Base-by-base conservation (phyloP, 306 rosid species). In the Sphenostylis stenocarpa region DNA sequence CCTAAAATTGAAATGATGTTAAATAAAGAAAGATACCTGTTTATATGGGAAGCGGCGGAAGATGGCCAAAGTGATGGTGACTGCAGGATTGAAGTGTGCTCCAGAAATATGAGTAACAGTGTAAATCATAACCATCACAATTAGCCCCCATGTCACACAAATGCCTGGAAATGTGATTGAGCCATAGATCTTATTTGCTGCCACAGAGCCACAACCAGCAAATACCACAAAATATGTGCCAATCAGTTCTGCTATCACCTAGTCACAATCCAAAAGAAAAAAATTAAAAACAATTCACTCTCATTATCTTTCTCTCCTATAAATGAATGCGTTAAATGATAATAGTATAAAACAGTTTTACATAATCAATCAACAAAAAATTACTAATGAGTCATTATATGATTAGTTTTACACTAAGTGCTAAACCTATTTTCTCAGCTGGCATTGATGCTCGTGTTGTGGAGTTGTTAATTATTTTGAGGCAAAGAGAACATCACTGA, bases 201-300 rank as follows among this genome's bases (percentile, higher is more conserved):
- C 78, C 6, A 53, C 73, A 29, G 86, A 1, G 23, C 92, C 26
- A 81, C 90, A 14, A 28, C 78, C 87, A 0, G 65, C 82, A 66
- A 88, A 90, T 21, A 90, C 6, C 57, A 90, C 28, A 45, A 90
- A 83, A 70, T 86, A 90, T 19, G 91, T 90, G 0, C 96, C 96
- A 24, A 88, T 73, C 0, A 85, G 53, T 83, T 90, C 88, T 5
- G 89, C 89, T 0, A 81, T 49, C 41, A 76, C 85, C 81, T 81
- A 49, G 20, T 12, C 7, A 67, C 34, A 80, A 55, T 44, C 19
- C 34, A 36, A 34, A 34, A 6, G 8, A 38, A 66, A 1, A 65
- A 0, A 55, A 39, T 51, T 11, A 64, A 24, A 5, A 61, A 48
- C 1, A 7, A 15, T 12, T 55, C 1, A 38, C 48, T 10, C 36